Base-by-base conservation (phyloP, 192 early-diverging fungal species). In the Podila epigama region DNA sequence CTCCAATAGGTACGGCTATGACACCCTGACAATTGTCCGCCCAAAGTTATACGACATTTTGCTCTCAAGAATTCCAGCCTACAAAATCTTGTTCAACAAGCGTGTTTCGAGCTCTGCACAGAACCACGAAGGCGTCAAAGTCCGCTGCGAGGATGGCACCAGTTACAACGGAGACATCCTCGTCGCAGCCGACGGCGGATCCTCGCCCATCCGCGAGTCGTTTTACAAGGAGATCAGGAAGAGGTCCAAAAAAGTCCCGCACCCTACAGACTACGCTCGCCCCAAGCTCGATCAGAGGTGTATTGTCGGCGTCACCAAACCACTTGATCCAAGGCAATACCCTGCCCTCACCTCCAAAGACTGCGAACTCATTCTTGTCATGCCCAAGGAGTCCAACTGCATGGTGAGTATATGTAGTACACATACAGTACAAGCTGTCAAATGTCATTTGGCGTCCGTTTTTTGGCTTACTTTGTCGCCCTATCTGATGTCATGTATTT, bases 21-120 rank as follows among this genome's bases (percentile, higher is more conserved):
- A 61, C 32, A 66, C 63, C 4, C 20, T 75, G 1, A 61, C 58
- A 4, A 75, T 75, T 25, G 58, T 61, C 20, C 70, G 70, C 9
- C 58, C 63, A 60, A 75, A 75, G 22, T 63, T 75, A 12, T 60
- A 75, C 39, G 58, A 50, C 5, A 66, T 75, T 18, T 33, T 75
- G 13, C 63, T 75, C 51, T 64, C 70, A 3, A 63, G 70, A 33
- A 66, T 75, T 13, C 70, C 70, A 13, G 70, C 70, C 33, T 75
- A 75, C 63, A 75, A 66, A 5, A 32, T 75, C 51, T 50, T 75
- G 16, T 75, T 75, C n/a, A 22, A 13, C 10, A 75, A 75, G 29
- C 63, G 58, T 22, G 70, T 75, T 16, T 20, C 34, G 18, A 59
- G 63, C 22, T 66, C 64, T 31, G 40, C 51, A 15, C 70, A 75